These are phyloP conservation scores for Hypoxylon fragiforme DNA, from an alignment of 495 filamentous ascomycete species.

Conservation along the genomic window DNA sequence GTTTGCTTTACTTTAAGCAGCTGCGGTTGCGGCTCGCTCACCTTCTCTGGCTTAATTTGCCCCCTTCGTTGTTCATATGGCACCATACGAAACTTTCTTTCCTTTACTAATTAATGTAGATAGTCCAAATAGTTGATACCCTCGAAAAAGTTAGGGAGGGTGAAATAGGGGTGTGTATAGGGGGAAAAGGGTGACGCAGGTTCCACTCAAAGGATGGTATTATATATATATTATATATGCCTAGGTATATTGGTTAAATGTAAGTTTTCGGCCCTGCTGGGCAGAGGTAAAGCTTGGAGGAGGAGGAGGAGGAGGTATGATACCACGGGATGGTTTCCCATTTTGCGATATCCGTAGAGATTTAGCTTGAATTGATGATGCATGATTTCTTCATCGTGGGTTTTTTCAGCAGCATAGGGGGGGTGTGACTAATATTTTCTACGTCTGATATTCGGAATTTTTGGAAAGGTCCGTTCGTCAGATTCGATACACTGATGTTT, in stretches of 20 bases:
- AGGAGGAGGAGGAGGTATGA: too few species aligned
- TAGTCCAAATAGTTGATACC: conserved; percentile 19
- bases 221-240: too few species aligned
- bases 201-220: conserved; percentile 2
- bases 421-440: neutral
- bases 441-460: too few species aligned
- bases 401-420: neutral
- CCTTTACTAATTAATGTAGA: conserved; percentile 31
- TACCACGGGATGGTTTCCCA: conserved; percentile 35
- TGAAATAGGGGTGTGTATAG: conserved; percentile 1
- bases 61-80: conserved; percentile 29
- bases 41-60: conserved; percentile 15
- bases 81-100: conserved; percentile 16
- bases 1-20: conserved; percentile 1
- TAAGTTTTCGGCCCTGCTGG: conserved; percentile 31
- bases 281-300: conserved; percentile 29
- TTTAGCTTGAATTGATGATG: conserved; percentile 26
- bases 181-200: conserved; percentile 11
- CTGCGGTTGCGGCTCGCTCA: conserved; percentile 6
- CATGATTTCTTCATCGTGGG: conserved; percentile 18
- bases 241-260: too few species aligned
- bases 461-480: too few species aligned
- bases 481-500: conserved; percentile 12
- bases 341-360: conserved; percentile 30
- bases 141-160: conserved; percentile 16